Evolutionary conservation across 768 basidiomycete species (phyloP), one percentile per base, ranked within the genome.

Genomic region (Mycena capillaripes): DNA sequence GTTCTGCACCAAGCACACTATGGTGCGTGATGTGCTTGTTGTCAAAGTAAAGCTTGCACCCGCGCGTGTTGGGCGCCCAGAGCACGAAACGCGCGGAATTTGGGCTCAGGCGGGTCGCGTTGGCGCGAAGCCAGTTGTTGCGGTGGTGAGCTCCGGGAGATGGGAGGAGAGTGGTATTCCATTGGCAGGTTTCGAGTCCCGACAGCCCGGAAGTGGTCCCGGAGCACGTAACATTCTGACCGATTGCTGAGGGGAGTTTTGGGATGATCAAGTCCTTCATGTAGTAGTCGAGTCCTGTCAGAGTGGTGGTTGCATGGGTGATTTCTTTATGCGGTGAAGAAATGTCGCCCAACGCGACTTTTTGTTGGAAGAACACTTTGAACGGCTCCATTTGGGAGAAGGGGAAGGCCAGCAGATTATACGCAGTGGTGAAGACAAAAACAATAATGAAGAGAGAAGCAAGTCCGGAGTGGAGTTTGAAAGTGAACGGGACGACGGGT

Each of bases 321-420:
- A 76, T 72, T 34, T 70, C 63, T 16, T 70, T 71, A n/a, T 78
- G 74, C 4, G 77, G 76, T 10, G 80, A 67, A 12, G 76, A 67
- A 34, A 82, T 75, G 27, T 70, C 64, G 16, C 80, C 79, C 14
- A 94, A 80, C 56, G 86, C 82, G 8, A 94, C 82, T 2, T 77
- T 83, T 77, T 95, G 94, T 58, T 86, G 85, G 85, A 95, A 95
- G 80, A 86, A 93, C 1, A 94, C 81, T 73, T 93, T 94, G 76
- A 95, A 81, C 0, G 93, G 93, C 6, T 87, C 79, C 25, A 86
- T 79, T 46, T 84, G 80, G 17, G 88, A 87, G 83, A 95, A 95
- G 0, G 94, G 94, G 81, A 90, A 90, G 10, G 79, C 82, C 8
- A 86, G 66, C 78, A 86, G 84, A 60, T 81, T 78, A 75, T 86